Evolutionary conservation across 1,139 yeast species (phyloP).

Genomic region (Lodderomyces oxycetoniae): DNA sequence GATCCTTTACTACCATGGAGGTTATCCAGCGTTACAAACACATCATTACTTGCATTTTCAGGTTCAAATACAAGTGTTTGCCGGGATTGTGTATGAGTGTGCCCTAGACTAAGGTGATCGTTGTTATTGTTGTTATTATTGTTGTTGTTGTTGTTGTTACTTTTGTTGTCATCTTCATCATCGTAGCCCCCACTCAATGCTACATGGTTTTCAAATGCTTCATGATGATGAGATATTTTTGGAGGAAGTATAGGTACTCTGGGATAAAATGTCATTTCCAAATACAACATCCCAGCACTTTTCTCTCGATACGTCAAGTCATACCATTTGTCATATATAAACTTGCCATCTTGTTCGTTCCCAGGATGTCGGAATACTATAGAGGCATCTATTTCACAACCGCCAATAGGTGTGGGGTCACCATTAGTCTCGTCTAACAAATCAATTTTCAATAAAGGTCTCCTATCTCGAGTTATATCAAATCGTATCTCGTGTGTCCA

Average conservation of each 20-base stretch:
- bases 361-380: slow-evolving; percentile 50
- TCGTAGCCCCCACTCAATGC: background rate
- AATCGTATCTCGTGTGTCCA: slow-evolving; percentile 81
- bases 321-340: slow-evolving; percentile 73
- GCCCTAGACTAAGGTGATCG: no score
- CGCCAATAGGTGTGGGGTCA: slow-evolving; percentile 84
- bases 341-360: slow-evolving; percentile 65
- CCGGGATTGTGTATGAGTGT: no score
- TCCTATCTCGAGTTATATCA: slow-evolving; percentile 56
- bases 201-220: background rate
- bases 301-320: slow-evolving; percentile 61
- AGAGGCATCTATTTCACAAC: slow-evolving; percentile 70
- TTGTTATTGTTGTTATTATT: background rate
- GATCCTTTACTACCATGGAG: slow-evolving; percentile 14
- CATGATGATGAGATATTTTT: slow-evolving; percentile 18
- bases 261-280: slow-evolving; percentile 92
- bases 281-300: slow-evolving; percentile 81
- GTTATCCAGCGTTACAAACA: slow-evolving; percentile 22
- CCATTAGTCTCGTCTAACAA: slow-evolving; percentile 83
- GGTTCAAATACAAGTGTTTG: background rate
- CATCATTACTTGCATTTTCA: slow-evolving; percentile 17
- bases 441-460: slow-evolving; percentile 61
- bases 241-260: slow-evolving; percentile 48
- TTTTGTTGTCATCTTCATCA: background rate
- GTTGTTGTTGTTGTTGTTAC: background rate